A percentile compares a stretch with the other conserved stretches of the same genome.
Evolutionary conservation across 352 stramenopile species (phyloP).

Genomic region (Nothophytophthora sp.): DNA sequence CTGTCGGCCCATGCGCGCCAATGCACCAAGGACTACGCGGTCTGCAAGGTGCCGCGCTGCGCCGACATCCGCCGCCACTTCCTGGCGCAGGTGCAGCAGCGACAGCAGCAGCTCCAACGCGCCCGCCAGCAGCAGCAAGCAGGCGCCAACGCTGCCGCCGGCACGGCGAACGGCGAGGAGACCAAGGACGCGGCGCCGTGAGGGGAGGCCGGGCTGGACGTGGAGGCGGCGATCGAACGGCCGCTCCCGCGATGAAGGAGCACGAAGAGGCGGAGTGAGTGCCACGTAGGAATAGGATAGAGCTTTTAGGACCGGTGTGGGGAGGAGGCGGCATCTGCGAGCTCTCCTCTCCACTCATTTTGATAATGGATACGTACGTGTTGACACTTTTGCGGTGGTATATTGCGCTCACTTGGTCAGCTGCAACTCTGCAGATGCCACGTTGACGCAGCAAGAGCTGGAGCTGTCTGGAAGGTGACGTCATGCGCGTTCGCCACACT

Average conservation of each 20-base stretch:
- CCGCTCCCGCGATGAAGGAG: too few relatives aligned
- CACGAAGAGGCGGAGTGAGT: too few relatives aligned
- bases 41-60: constrained; percentile 85
- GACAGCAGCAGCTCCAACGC: constrained; percentile 60
- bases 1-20: constrained; percentile 81
- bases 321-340: neutral
- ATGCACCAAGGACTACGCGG: constrained; percentile 74
- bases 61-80: constrained; percentile 87
- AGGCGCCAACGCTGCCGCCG: neutral
- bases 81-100: constrained; percentile 75
- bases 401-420: neutral
- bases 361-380: neutral
- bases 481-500: too few relatives aligned
- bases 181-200: constrained; percentile 21
- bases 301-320: neutral
- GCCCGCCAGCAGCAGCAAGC: constrained; percentile 34
- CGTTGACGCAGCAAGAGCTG: neutral
- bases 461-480: too few relatives aligned
- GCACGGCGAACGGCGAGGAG: constrained; percentile 12
- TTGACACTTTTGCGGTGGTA: too few relatives aligned
- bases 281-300: too few relatives aligned
- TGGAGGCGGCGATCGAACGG: constrained; percentile 1
- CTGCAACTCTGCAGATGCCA: neutral
- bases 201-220: neutral
- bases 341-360: neutral